These are phyloP conservation scores for Helminthosporium solani DNA, from an alignment of 2,329 filamentous ascomycete genomes.

Conservation along the genomic window DNA sequence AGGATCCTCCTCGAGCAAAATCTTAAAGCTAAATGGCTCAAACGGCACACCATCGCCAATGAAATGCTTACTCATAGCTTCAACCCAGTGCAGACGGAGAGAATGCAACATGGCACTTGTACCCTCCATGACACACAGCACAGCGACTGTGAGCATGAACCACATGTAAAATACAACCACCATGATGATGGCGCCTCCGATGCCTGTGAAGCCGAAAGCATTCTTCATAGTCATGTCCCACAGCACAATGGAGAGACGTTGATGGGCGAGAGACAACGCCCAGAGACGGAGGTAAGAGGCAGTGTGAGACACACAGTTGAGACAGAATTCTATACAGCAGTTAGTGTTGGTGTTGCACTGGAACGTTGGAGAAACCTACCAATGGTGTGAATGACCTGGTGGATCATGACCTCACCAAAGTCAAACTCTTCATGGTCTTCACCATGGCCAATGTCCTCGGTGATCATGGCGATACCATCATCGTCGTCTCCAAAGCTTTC, in stretches of 20 bases:
- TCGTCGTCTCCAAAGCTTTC: conserved; percentile 73
- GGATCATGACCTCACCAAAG: conserved; percentile 96
- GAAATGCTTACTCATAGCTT: conserved; percentile 97
- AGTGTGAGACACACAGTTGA: conserved; percentile 98
- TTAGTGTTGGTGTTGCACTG: conserved; percentile 21
- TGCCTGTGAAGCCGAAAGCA: conserved; percentile 67
- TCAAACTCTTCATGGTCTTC: conserved; percentile 96
- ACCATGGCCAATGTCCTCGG: conserved; percentile 70
- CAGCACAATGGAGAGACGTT: conserved; percentile 92
- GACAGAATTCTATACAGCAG: conserved; percentile 76
- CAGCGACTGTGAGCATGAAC: conserved; percentile 79
- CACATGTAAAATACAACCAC: conserved; percentile 83
- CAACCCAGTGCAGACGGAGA: conserved; percentile 90
- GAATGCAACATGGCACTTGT: conserved; percentile 95
- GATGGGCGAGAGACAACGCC: conserved; percentile 95
- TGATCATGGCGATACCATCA: conserved; percentile 84
- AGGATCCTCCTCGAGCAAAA: conserved; percentile 76
- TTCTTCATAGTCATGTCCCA: conserved; percentile 93
- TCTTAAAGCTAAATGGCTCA: conserved; percentile 83
- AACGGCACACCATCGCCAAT: conserved; percentile 85
- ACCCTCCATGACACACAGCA: conserved; percentile 92
- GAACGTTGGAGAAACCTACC: conserved; percentile 58
- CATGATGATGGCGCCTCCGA: conserved; percentile 73
- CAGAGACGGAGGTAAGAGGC: conserved; percentile 98
- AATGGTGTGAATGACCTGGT: conserved; percentile 98